Evolutionary conservation across 805 yeast species (phyloP), one percentile per base, ranked within the genome.

Genomic region (Kockiozyma suomiensis): DNA sequence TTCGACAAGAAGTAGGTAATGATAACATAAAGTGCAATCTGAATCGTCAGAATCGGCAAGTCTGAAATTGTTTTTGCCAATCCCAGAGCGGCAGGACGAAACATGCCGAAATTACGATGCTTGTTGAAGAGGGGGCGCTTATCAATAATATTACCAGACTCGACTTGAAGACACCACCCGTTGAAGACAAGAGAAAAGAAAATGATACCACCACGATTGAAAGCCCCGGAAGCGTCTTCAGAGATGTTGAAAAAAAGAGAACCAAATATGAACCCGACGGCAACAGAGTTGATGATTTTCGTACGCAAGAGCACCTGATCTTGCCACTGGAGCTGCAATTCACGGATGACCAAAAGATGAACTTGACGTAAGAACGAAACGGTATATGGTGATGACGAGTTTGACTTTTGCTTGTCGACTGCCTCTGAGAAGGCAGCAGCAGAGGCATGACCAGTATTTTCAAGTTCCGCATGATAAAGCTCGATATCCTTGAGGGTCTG

Each of bases 31-130:
- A 75, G 70, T 41, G 81, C 57, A 23, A 79, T 73, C 28, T 78
- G 76, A 8, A 74, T 30, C 17, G 81, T 48, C 68, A 83, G 81
- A 48, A 78, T 70, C 3, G 87, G 88, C 32, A 84, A 63, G 68
- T 86, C 89, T 4, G 86, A 77, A n/a, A 84, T 62, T 56, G 85
- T 79, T 2, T 86, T 81, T 0, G 87, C 85, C 38, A 85, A 67
- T 0, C 89, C 86, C 66, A 85, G 85, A 4, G 90, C 86, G 55
- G 85, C 75, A 15, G 87, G 86, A 59, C 81, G 84, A 66, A 84
- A 85, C 47, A 84, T 69, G 1, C 86, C 84, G 68, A 79, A 84
- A 33, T 77, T 76, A 60, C 81, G 80, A 62, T 84, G 88, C 68
- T 84, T 84, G 78, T 81, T 82, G 28, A 86, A 79, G 63, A 88